Conservation (phyloP, 257 asterid genomes). For the Petrea volubilis region DNA sequence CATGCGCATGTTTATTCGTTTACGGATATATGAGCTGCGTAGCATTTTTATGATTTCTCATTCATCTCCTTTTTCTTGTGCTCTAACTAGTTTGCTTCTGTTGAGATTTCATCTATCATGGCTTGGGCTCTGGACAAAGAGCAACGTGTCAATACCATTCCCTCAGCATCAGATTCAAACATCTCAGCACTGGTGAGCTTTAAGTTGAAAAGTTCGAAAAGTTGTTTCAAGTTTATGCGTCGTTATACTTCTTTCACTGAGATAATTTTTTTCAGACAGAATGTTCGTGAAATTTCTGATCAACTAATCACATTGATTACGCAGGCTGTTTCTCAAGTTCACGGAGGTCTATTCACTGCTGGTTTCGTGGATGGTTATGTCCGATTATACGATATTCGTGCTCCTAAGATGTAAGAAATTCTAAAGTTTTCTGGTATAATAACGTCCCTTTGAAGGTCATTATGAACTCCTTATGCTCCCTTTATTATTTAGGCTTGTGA, state of each 20-base stretch:
- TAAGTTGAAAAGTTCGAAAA: slow-evolving; percentile 90
- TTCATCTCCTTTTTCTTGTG: slow-evolving; percentile 31
- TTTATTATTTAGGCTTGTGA: slow-evolving; percentile 58
- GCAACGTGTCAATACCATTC: slow-evolving; percentile 76
- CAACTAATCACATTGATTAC: slow-evolving; percentile 8
- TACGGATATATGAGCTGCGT: slow-evolving; percentile 29
- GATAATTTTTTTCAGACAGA: no score
- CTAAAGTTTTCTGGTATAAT: background rate
- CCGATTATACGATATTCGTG: slow-evolving; percentile 71
- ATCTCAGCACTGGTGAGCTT: slow-evolving; percentile 88
- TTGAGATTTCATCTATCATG: slow-evolving; percentile 86
- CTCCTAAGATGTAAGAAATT: slow-evolving; percentile 80
- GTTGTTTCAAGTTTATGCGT: no score
- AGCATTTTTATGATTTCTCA: background rate
- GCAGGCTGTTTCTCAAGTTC: slow-evolving; percentile 92
- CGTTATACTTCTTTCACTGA: no score
- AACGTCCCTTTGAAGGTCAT: background rate
- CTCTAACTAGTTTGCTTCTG: slow-evolving; percentile 68
- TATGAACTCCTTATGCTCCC: slow-evolving; percentile 5
- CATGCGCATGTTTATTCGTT: background rate
- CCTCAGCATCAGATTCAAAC: slow-evolving; percentile 75
- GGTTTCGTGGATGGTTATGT: slow-evolving; percentile 89
- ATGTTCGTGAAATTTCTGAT: slow-evolving; percentile 25
- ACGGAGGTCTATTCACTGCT: slow-evolving; percentile 87
- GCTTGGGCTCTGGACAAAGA: slow-evolving; percentile 99